Percentiles rank a stretch among this genome's conserved stretches.
Evolutionary conservation across 2,329 filamentous ascomycete species (phyloP).

Genomic region (Epichloe elymi): DNA sequence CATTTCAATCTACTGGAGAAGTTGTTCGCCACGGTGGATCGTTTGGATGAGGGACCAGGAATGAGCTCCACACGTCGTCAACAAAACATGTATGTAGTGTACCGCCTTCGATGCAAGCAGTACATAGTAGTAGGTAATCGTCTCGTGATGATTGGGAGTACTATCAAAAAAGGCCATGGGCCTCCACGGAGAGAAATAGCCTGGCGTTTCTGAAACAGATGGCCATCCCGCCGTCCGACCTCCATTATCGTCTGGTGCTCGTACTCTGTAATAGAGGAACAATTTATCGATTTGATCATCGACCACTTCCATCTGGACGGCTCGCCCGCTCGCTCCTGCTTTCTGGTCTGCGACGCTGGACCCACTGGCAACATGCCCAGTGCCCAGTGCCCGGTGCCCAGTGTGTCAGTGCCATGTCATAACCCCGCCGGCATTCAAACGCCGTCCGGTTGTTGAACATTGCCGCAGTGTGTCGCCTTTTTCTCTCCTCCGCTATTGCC

Average conservation of each 20-base stretch:
- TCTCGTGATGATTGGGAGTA: no score
- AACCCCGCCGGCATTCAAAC: constrained; percentile 16
- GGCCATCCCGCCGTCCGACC: not conserved
- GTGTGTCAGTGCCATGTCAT: constrained; percentile 14
- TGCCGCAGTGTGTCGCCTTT: not conserved
- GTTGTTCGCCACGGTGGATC: not conserved
- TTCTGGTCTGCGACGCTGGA: constrained; percentile 3
- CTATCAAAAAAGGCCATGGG: no score
- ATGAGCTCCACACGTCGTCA: constrained; percentile 4
- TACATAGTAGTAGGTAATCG: no score
- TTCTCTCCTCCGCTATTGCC: constrained; percentile 12
- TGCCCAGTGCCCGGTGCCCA: not conserved
- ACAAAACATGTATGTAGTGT: constrained; percentile 1
- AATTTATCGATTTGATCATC: no score
- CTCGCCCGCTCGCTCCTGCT: not conserved
- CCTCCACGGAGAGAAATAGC: no score
- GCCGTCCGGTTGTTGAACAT: constrained; percentile 1
- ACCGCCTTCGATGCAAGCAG: not conserved
- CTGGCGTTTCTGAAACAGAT: not conserved
- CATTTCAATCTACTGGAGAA: not conserved
- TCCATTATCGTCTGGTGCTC: not conserved
- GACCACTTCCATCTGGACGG: not conserved
- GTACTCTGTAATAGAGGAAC: not conserved
- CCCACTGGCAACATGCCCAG: constrained; percentile 2
- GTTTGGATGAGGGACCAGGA: no score